Evolutionary conservation across 139 green algal genomes (phyloP), one percentile per base, ranked within the genome.

Genomic region (Parachlorella kessleri): DNA sequence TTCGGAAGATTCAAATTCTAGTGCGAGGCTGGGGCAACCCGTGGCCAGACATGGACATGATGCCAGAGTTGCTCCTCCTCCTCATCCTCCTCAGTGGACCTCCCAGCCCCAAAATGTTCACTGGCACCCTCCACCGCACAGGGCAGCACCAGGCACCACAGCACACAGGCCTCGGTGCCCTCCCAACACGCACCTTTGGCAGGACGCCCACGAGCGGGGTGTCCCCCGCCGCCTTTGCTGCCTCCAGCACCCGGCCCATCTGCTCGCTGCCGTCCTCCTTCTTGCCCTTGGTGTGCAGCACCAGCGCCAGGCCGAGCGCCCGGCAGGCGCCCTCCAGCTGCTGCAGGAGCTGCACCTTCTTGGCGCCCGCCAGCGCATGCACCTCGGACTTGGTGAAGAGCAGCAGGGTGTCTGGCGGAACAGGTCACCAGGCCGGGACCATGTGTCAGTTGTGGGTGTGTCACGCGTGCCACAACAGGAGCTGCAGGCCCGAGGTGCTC

Each of bases 261-360:
- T 94, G 88, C 26, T 38, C 70, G 1, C 32, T 40, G 28, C 94
- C 92, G 67, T 97, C 92, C 67, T 97, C 91, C 3, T 85, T 87
- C 83, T 98, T 98, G 3, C 85, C 71, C 78, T 94, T 94, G 7
- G 85, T 65, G 35, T 92, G 87, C 26, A 98, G 63, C 18, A 83
- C 55, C 53, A 98, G 72, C 28, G 84, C 66, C 2, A 93, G 73
- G 1, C 86, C 89, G 6, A 78, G 77, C 1, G 74, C 73, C 3
- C 63, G 33, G 69, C 84, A 82, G 41, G 75, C 78, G 0, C 77
- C 86, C 8, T 53, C 73, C 35, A 97, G 67, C 32, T 86, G 79
- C 72, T 94, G 71, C 72, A 98, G 80, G 36, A 97, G 80, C 8
- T 79, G 70, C 92, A 92, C 88, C 81, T 99, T 99, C 79, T 99